Evolutionary conservation across 2,329 filamentous ascomycete genomes (phyloP).

Genomic region (Emergomyces pasteurianus): DNA sequence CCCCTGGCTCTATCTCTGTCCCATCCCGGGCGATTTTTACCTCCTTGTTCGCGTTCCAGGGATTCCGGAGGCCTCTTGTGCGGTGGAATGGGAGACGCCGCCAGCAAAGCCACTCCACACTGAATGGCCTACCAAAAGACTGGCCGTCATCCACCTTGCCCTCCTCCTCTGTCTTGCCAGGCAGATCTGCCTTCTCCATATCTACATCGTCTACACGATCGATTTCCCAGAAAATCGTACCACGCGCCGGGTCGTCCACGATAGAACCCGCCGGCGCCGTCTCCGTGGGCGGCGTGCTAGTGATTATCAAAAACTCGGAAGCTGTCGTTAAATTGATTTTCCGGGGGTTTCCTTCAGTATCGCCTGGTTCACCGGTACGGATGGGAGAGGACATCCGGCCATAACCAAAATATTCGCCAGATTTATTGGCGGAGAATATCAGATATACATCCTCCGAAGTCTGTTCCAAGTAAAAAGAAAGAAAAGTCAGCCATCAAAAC

Average conservation of each 20-base stretch:
- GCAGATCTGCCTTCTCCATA: not conserved
- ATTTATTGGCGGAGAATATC: slow-evolving; percentile 94
- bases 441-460: slow-evolving; percentile 73
- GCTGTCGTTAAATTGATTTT: slow-evolving; percentile 27
- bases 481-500: not conserved
- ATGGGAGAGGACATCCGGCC: slow-evolving; percentile 82
- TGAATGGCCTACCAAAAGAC: slow-evolving; percentile 83
- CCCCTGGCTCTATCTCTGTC: slow-evolving; percentile 75
- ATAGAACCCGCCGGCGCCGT: slow-evolving; percentile 72
- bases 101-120: slow-evolving; percentile 80
- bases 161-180: slow-evolving; percentile 31
- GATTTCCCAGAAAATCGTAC: slow-evolving; percentile 94
- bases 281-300: slow-evolving; percentile 65
- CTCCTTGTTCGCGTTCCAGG: slow-evolving; percentile 90
- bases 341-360: slow-evolving; percentile 40
- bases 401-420: slow-evolving; percentile 92
- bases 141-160: slow-evolving; percentile 42
- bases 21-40: slow-evolving; percentile 94
- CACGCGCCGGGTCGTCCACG: slow-evolving; percentile 84
- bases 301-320: slow-evolving; percentile 63
- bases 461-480: slow-evolving; percentile 33
- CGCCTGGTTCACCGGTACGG: slow-evolving; percentile 56
- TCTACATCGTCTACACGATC: slow-evolving; percentile 39
- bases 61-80: slow-evolving; percentile 75
- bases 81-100: slow-evolving; percentile 75